Conservation (phyloP, 306 rosid genomes). For the Hippophae tibetana region DNA sequence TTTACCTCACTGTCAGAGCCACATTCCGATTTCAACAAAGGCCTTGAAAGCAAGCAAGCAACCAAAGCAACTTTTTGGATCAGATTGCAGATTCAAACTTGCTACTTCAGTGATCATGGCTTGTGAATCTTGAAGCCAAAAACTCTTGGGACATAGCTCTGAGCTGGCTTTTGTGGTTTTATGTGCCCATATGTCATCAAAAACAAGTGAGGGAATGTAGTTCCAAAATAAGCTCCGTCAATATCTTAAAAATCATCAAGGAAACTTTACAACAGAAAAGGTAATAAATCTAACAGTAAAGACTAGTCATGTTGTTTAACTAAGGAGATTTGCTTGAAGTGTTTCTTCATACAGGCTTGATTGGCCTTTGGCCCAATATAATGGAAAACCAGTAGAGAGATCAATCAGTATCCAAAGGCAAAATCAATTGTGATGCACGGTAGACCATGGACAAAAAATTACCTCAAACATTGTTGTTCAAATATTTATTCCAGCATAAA, state of each 20-base stretch:
- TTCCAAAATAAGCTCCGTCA: slow-evolving; percentile 90
- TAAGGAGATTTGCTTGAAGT: not conserved
- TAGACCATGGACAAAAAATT: too few species aligned
- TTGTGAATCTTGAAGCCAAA: slow-evolving; percentile 81
- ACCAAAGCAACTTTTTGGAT: slow-evolving; percentile 12
- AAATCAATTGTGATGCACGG: too few species aligned
- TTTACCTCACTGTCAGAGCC: slow-evolving; percentile 18
- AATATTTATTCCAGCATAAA: too few species aligned
- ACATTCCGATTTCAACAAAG: not conserved
- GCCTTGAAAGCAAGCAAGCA: slow-evolving; percentile 4
- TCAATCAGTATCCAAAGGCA: too few species aligned
- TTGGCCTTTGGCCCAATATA: too few species aligned
- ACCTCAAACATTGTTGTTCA: too few species aligned
- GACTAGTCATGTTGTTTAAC: not conserved
- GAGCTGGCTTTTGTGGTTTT: slow-evolving; percentile 65
- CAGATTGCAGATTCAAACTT: slow-evolving; percentile 17
- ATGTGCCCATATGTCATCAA: slow-evolving; percentile 73
- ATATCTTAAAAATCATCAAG: slow-evolving; percentile 47
- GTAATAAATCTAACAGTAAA: not conserved
- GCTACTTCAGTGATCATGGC: slow-evolving; percentile 31
- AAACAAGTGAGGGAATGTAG: slow-evolving; percentile 72
- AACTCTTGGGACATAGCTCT: slow-evolving; percentile 70
- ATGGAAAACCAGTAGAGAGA: too few species aligned
- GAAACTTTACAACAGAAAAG: slow-evolving; percentile 14
- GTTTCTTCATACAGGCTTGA: too few species aligned